Base-by-base conservation (phyloP, 495 filamentous ascomycete genomes). In the Parathielavia appendiculata region DNA sequence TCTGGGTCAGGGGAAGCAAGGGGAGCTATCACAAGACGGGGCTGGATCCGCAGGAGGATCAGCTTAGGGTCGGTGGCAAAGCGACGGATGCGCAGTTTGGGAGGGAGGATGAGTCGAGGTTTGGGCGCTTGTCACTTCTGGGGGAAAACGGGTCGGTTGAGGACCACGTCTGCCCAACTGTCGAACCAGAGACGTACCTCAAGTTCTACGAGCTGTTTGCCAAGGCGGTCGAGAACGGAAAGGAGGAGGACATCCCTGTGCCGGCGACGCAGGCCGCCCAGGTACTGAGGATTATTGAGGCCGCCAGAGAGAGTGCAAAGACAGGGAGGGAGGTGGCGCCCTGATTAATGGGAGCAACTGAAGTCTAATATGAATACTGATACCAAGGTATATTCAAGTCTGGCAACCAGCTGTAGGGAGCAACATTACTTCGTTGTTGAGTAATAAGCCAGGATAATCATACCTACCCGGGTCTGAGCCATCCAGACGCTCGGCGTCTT, bases 1-100 rank as follows among this genome's bases (percentile, higher is more conserved):
- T 86, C 75, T 90, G 89, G 84, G 82, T 95, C 9, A 75, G 91
- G 20, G 91, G 91, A 16, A 83, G 84, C 6, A 85, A 89, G 68
- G 91, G 86, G 1, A 90, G 85, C 63, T 96, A 85, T 68, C 86
- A 83, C 73, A 95, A 95, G 78, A 83, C 72, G 66, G 82, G 88
- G 58, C 71, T 93, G 0, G 91, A 95, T 72, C 74, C 83, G 34
- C 91, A 96, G 73, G 91, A 96, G 71, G 85, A 88, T 43, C 88
- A 92, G 63, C 76, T 95, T 41, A 85, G 84, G 70, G 79, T 76
- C 3, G 91, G 89, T 0, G 68, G 83, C 62, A 82, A 75, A 70
- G 83, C 86, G 19, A 79, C 78, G 6, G 86, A 91, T 55, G 70
- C 72, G 7, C 77, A 69, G 7, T 95, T 88, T 63, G 91, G 87